Percentiles rank a stretch among this genome's conserved stretches.
Evolutionary conservation across 169 alveolate genomes (phyloP).

Genomic region (Plasmodium yoelii): DNA sequence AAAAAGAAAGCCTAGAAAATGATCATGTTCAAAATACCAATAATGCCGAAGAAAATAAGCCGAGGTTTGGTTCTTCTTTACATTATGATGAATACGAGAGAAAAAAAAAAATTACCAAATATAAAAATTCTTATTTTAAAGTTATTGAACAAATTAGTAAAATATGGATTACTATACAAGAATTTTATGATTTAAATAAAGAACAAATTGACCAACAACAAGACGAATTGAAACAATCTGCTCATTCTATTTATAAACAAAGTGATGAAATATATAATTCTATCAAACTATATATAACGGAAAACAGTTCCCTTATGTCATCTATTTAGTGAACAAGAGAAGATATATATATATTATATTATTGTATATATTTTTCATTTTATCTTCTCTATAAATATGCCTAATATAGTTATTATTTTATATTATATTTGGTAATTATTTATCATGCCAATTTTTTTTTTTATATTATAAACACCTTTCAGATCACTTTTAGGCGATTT

Average conservation of each 20-base stretch:
- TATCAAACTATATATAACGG: conserved; percentile 31
- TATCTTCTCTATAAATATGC: too few relatives aligned
- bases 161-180: conserved; percentile 55
- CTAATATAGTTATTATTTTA: too few relatives aligned
- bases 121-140: conserved; percentile 54
- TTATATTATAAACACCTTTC: too few relatives aligned
- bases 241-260: conserved; percentile 11
- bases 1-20: neutral
- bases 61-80: neutral
- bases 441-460: too few relatives aligned
- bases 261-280: conserved; percentile 34
- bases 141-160: conserved; percentile 60
- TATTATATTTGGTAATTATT: too few relatives aligned
- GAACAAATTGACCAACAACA: conserved; percentile 36
- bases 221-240: neutral
- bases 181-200: conserved; percentile 42
- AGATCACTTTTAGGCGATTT: too few relatives aligned
- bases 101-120: conserved; percentile 14
- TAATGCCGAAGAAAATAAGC: neutral
- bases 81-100: conserved; percentile 5
- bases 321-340: conserved; percentile 17
- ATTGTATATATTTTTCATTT: too few relatives aligned
- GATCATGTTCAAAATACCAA: neutral
- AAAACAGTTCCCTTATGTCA: conserved; percentile 27
- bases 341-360: too few relatives aligned